Conservation (phyloP, 352 stramenopile genomes). For the Globisporangium recalcitrans region DNA sequence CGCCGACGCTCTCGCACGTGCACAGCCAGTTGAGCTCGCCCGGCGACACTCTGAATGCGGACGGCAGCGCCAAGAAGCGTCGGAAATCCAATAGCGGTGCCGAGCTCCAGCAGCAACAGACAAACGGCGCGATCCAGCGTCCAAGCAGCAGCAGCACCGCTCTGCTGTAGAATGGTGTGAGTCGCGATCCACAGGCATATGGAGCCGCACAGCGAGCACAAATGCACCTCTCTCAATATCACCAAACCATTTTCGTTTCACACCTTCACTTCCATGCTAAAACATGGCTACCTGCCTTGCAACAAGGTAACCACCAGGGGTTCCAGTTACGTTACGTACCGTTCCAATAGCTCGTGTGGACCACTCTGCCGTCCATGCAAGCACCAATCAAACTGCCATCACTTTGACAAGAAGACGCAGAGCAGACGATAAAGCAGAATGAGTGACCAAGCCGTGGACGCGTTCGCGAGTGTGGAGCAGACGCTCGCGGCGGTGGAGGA, state of each 20-base stretch:
- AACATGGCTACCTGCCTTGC: no score
- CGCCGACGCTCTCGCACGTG: constrained; percentile 21
- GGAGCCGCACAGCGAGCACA: neutral
- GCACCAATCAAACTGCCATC: constrained; percentile 2
- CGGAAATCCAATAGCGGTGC: constrained; percentile 17
- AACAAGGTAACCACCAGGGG: neutral
- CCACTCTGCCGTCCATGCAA: constrained; percentile 5
- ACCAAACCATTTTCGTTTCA: neutral
- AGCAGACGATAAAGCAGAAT: constrained; percentile 18
- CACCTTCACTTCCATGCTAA: neutral
- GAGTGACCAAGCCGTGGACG: constrained; percentile 59
- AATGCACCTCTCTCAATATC: neutral
- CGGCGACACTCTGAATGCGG: constrained; percentile 1
- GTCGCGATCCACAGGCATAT: neutral
- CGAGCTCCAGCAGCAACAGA: constrained; percentile 7
- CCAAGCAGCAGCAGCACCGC: neutral
- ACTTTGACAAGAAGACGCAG: neutral
- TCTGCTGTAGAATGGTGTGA: neutral
- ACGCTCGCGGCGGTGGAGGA: constrained; percentile 72
- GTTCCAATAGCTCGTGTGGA: neutral
- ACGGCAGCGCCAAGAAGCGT: constrained; percentile 27
- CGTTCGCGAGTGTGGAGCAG: constrained; percentile 70
- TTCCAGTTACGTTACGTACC: neutral
- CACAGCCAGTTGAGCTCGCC: constrained; percentile 7
- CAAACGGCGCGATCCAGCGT: constrained; percentile 2